These are phyloP conservation scores for Craterostigma plantagineum DNA, from an alignment of 257 asterid genomes.

Conservation along the genomic window DNA sequence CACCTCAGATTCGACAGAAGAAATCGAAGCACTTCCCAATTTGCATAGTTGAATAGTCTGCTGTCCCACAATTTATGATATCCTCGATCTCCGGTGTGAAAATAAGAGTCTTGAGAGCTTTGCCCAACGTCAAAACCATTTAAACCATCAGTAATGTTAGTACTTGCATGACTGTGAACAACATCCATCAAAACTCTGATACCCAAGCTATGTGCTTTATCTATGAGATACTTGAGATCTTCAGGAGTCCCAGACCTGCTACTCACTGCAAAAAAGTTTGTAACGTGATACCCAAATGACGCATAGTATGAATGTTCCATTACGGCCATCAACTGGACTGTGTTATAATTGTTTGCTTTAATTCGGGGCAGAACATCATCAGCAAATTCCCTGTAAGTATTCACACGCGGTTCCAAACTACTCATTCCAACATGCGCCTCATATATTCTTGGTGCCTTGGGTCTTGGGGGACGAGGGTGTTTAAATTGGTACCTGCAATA, in stretches of 20 bases:
- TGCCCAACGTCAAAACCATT: conserved; percentile 90
- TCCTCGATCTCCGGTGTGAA: conserved; percentile 75
- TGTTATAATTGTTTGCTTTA: conserved; percentile 63
- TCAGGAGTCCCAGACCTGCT: conserved; percentile 93
- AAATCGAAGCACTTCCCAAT: conserved; percentile 98
- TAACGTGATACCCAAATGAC: conserved; percentile 88
- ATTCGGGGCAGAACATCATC: conserved; percentile 81
- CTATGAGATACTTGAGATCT: conserved; percentile 86
- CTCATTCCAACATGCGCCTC: conserved; percentile 99
- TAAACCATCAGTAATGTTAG: conserved; percentile 69
- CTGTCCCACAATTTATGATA: conserved; percentile 91
- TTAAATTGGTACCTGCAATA: conserved; percentile 62
- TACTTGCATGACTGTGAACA: conserved; percentile 95
- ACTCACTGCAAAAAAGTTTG: conserved; percentile 88
- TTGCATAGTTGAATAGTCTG: conserved; percentile 71
- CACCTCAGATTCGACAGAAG: conserved; percentile 89
- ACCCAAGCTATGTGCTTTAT: conserved; percentile 90
- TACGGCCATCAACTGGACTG: conserved; percentile 93
- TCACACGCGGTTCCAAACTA: conserved; percentile 59
- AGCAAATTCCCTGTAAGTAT: conserved; percentile 76
- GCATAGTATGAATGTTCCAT: conserved; percentile 97
- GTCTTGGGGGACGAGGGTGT: conserved; percentile 69
- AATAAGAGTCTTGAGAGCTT: conserved; percentile 84
- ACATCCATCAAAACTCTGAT: conserved; percentile 77
- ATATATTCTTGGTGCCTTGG: conserved; percentile 67